These are phyloP conservation scores for Tulasnella sp. DNA, from an alignment of 768 basidiomycete species.

Conservation along the genomic window DNA sequence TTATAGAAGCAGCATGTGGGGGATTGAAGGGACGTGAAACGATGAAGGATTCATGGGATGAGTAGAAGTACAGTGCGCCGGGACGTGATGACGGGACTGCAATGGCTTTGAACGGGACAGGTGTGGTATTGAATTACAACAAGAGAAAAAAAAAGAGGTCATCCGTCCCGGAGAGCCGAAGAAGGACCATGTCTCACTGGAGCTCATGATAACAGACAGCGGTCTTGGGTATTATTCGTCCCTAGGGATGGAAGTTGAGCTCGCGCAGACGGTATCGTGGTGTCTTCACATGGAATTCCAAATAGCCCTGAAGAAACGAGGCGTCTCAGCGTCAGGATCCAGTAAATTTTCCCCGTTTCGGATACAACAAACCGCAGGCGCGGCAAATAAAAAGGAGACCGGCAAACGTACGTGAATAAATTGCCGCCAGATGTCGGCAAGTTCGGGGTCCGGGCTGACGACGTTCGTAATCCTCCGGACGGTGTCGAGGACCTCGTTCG, in stretches of 20 bases:
- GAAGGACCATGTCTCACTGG: background rate
- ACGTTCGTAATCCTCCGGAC: background rate
- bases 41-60: background rate
- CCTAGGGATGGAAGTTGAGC: background rate
- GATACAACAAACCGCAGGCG: too few relatives aligned
- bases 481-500: background rate
- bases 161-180: background rate
- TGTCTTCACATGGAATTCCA: conserved; percentile 6
- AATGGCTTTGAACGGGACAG: background rate
- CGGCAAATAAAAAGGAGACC: background rate
- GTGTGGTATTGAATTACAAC: background rate
- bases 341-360: background rate
- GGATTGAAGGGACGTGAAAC: background rate
- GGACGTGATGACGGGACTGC: background rate
- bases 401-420: background rate
- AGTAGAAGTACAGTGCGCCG: background rate
- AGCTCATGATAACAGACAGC: background rate
- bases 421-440: background rate
- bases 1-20: background rate
- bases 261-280: conserved; percentile 8
- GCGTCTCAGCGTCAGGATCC: background rate
- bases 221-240: background rate
- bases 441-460: conserved; percentile 3
- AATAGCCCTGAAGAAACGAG: background rate
- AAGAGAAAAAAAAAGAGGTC: background rate